Base-by-base conservation (phyloP, 352 stramenopile genomes). In the Halophytophthora polymorphica region DNA sequence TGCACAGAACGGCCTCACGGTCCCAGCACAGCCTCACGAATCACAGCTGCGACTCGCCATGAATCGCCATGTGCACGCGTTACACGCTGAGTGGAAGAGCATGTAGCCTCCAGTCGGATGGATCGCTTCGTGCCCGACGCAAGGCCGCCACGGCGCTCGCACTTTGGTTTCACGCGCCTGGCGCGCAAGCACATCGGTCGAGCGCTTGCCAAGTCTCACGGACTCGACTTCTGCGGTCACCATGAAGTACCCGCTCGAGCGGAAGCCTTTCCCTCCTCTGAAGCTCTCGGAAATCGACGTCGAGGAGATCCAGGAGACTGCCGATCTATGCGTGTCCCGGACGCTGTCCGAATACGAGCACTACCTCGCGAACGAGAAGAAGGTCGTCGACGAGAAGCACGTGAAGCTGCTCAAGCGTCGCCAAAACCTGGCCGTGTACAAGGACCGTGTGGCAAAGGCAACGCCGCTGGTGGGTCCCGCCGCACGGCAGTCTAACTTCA, bases 351-450 rank as follows among this genome's bases (percentile, higher is more conserved):
- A 82, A 22, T 70, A 74, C 28, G 64, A 78, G 21, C 45, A 53
- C 34, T 74, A 66, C 43, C 29, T 66, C 2, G 45, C 59, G 8
- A 25, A 46, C 28, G 53, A 68, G 18, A 43, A 67, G n/a, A 60
- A 59, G 15, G 48, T 53, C 34, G 41, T 78, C 25, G 41, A 51
- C 40, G 22, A 64, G 36, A 65, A 53, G 15, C 31, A 58, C 25
- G 77, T 69, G 73, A 79, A 84, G 45, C 22, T 63, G 1, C 33
- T 79, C 39, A 76, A 74, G 43, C 60, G 40, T 7, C 56, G 44
- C 25, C 51, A 68, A 17, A 59, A 64, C n/a, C 19, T 81, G 25
- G 44, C 57, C 2, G 52, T 78, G 12, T 84, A 75, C 54, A 61
- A 64, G 6, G 57, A 83, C 15, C 48, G 31, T 11, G 31, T 40